phyloP scores from a whole-genome alignment of 768 basidiomycete genomes.

The Phallus indusiatus region DNA sequence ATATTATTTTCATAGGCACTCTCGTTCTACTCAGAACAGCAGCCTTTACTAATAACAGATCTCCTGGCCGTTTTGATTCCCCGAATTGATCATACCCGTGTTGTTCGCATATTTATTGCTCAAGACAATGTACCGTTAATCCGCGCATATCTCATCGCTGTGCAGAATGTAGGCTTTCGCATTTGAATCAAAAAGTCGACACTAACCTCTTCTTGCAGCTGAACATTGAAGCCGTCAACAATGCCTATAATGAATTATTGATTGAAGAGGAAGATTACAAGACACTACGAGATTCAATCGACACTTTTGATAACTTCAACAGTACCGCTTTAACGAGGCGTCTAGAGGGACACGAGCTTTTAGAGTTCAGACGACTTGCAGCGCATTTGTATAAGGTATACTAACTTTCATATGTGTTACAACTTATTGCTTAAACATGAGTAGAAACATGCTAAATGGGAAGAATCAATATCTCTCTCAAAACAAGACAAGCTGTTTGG shows the following conservation, averaged over 20 bases:
- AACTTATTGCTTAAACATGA: not conserved
- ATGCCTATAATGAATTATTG: conserved; percentile 94
- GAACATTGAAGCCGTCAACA: conserved; percentile 95
- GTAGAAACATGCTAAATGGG: conserved; percentile 95
- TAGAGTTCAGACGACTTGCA: conserved; percentile 92
- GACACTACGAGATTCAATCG: conserved; percentile 93
- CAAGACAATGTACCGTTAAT: conserved; percentile 93
- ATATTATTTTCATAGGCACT: conserved; percentile 35
- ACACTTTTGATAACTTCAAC: conserved; percentile 98
- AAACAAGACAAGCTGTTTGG: conserved; percentile 97
- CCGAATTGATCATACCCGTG: conserved; percentile 90
- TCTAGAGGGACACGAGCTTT: conserved; percentile 79
- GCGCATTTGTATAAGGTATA: conserved; percentile 90
- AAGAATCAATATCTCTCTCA: conserved; percentile 89
- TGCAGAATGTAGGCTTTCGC: conserved; percentile 65
- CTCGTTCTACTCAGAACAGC: conserved; percentile 89
- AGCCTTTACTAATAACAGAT: conserved; percentile 89
- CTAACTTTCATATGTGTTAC: not conserved
- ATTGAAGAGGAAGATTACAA: conserved; percentile 99
- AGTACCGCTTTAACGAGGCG: conserved; percentile 77
- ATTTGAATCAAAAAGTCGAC: not conserved
- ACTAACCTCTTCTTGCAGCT: conserved; percentile 39
- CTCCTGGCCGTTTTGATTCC: conserved; percentile 86
- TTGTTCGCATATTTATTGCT: conserved; percentile 80
- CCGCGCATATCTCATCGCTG: conserved; percentile 92